Percentiles rank a stretch among this genome's conserved stretches.
These are phyloP conservation scores for Backusella tarrabulga DNA, from an alignment of 192 early-diverging fungal genomes.

Conservation along the genomic window DNA sequence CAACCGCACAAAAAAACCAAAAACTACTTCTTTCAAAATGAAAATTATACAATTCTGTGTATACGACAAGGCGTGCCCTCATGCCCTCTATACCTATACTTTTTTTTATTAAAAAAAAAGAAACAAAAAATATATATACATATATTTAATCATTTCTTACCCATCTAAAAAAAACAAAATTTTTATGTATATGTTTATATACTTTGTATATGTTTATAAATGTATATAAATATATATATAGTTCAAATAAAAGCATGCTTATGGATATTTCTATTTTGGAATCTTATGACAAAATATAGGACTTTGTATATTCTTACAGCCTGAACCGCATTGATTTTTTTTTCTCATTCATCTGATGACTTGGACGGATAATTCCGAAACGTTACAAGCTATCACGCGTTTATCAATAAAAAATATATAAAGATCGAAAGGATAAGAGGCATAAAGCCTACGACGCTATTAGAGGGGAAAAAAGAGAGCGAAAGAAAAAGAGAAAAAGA, in stretches of 20 bases:
- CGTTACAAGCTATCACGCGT: slow-evolving; percentile 3
- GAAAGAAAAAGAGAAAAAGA: no score
- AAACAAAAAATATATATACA: neutral
- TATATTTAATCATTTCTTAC: neutral
- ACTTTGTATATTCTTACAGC: slow-evolving; percentile 1
- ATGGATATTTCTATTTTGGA: slow-evolving; percentile 7
- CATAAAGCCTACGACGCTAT: neutral
- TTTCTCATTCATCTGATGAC: neutral
- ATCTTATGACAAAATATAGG: slow-evolving; percentile 7
- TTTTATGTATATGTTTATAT: neutral
- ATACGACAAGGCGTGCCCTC: neutral
- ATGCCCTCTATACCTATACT: neutral
- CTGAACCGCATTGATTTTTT: neutral
- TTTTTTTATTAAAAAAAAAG: neutral
- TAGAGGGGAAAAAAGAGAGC: neutral
- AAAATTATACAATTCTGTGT: neutral
- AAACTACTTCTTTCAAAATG: neutral
- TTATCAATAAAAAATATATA: neutral
- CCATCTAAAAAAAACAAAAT: neutral
- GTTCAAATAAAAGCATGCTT: neutral
- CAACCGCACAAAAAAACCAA: neutral
- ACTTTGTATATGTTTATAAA: neutral
- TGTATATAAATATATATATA: neutral
- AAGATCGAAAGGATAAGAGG: neutral
- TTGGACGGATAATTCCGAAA: neutral